Percentiles rank a stretch among this genome's conserved stretches.
Evolutionary conservation across 1,284 basidiomycete species (phyloP).

Genomic region (Pulchroboletus neoregius): DNA sequence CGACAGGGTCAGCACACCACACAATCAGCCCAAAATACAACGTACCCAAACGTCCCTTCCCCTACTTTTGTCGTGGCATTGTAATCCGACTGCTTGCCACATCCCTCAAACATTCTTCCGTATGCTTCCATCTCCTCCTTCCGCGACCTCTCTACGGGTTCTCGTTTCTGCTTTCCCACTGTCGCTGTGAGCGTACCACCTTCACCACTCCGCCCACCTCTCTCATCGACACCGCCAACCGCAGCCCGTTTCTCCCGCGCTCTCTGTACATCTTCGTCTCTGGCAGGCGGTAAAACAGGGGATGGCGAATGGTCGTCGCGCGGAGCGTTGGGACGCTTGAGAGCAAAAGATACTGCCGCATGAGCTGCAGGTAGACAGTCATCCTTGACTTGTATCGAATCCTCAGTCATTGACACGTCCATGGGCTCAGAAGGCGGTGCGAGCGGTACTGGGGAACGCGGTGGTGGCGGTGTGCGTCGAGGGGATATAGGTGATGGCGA

Average conservation of each 20-base stretch:
- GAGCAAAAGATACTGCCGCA: slow-evolving; percentile 19
- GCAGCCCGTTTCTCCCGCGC: slow-evolving; percentile 34
- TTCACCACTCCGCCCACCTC: slow-evolving; percentile 9
- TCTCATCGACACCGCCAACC: slow-evolving; percentile 13
- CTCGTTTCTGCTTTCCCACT: slow-evolving; percentile 29
- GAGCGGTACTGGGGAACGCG: slow-evolving; percentile 37
- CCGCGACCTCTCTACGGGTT: slow-evolving; percentile 47
- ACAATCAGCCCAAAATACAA: slow-evolving; percentile 14
- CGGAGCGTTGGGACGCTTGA: slow-evolving; percentile 43
- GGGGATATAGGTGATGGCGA: slow-evolving; percentile 26
- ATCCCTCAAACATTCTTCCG: slow-evolving; percentile 69
- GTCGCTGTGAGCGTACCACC: background rate
- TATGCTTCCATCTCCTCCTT: slow-evolving; percentile 68
- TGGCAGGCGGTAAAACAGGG: slow-evolving; percentile 32
- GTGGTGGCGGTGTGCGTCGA: slow-evolving; percentile 25
- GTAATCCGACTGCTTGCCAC: slow-evolving; percentile 76
- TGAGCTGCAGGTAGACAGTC: slow-evolving; percentile 37
- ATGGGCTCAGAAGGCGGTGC: slow-evolving; percentile 43
- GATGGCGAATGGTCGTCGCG: slow-evolving; percentile 43
- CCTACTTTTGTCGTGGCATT: slow-evolving; percentile 82
- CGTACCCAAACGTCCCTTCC: slow-evolving; percentile 92
- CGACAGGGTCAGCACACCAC: slow-evolving; percentile 8
- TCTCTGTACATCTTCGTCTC: slow-evolving; percentile 20
- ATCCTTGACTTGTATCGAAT: slow-evolving; percentile 23
- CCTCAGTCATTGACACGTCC: slow-evolving; percentile 28